phyloP scores from a whole-genome alignment of 2,329 filamentous ascomycete genomes.

The Epichloe baconii region DNA sequence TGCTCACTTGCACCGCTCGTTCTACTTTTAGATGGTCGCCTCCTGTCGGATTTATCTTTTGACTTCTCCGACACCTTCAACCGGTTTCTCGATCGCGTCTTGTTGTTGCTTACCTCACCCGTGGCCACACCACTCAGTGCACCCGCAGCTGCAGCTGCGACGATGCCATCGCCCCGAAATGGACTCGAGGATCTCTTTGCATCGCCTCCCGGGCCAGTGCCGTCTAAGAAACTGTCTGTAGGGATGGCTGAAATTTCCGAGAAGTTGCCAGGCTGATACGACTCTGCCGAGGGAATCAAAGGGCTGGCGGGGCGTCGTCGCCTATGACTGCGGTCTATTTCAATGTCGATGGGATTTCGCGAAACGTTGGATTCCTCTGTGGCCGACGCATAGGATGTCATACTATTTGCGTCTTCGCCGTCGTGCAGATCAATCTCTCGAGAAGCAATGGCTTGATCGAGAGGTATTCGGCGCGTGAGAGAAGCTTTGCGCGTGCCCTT shows the following conservation, averaged over 20 bases:
- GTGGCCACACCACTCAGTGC: slow-evolving; percentile 25
- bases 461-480: slow-evolving; percentile 39
- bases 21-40: slow-evolving; percentile 33
- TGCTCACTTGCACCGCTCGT: slow-evolving; percentile 35
- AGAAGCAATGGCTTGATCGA: slow-evolving; percentile 26
- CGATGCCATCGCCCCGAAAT: slow-evolving; percentile 24
- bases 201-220: slow-evolving; percentile 34
- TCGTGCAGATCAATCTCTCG: slow-evolving; percentile 31
- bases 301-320: slow-evolving; percentile 55
- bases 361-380: slow-evolving; percentile 70
- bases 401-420: slow-evolving; percentile 50
- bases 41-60: slow-evolving; percentile 37
- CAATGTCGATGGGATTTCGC: slow-evolving; percentile 73
- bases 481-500: slow-evolving; percentile 59
- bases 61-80: slow-evolving; percentile 26
- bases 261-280: slow-evolving; percentile 49
- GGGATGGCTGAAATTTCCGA: slow-evolving; percentile 79
- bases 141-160: slow-evolving; percentile 21
- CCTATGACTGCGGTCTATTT: slow-evolving; percentile 54
- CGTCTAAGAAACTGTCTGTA: slow-evolving; percentile 50
- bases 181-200: slow-evolving; percentile 30
- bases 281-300: slow-evolving; percentile 45
- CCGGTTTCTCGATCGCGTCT: slow-evolving; percentile 32
- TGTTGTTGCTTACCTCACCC: slow-evolving; percentile 31
- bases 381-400: slow-evolving; percentile 63